Evolutionary conservation across 352 stramenopile genomes (phyloP), one percentile per base, ranked within the genome.

Genomic region (Hyaloperonospora arabidopsidis): DNA sequence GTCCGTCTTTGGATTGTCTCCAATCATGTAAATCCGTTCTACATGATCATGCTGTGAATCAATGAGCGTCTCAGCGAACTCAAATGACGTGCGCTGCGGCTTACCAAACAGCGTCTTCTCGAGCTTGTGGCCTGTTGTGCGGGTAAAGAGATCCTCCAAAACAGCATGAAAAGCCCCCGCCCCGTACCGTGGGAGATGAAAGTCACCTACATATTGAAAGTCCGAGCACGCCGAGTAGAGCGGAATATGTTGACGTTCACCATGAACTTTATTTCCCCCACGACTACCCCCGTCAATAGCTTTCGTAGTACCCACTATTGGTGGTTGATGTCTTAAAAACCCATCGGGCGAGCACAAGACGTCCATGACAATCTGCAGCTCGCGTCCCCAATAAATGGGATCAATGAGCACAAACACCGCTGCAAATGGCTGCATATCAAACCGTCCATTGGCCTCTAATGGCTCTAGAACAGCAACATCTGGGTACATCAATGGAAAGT

Each of bases 201-300:
- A 89, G 47, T 90, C 83, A 12, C 83, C 80, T 12, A 93, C 81
- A 55, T 93, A 93, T 60, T 93, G 81, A 61, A 93, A 93, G 45
- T 93, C 83, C 4, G 79, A 89, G 72, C 83, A 93, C 49, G 83
- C 79, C 47, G 81, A 93, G 65, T 91, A 93, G 25, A 93, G 61
- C 23, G 81, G 80, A 19, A 89, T 68, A 54, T 86, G 59, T 43
- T 89, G 79, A 22, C 82, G 67, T 0, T 74, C 57, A 0, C 69
- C 67, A 10, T 54, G 57, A n/a, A 63, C 57, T 13, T 65, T 52
- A 23, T n/a, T n/a, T n/a, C 55, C 60, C n/a, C 4, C 25, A 32
- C 25, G 4, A 32, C 25, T 8, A 32, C 4, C 25, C 25, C 8
- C 25, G 25, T 32, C 25, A 32, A 8, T 32, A 32, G 25, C 25